Evolutionary conservation across 192 early-diverging fungal species (phyloP).

Genomic region (Coemansia sp.): DNA sequence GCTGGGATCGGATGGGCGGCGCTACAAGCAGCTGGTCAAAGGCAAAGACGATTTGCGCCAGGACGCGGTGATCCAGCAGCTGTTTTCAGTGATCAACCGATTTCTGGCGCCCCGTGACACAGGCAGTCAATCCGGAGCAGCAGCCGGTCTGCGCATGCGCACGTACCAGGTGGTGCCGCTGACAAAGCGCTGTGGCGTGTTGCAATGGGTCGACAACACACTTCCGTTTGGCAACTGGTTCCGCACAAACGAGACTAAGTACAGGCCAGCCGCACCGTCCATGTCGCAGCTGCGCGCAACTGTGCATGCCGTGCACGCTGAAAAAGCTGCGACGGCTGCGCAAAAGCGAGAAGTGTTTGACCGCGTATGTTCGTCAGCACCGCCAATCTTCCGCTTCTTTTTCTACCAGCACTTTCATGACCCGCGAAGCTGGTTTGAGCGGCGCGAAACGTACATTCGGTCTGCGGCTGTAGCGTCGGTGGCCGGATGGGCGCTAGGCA

Average conservation of each 20-base stretch:
- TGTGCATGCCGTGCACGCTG: constrained; percentile 31
- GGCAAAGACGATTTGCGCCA: constrained; percentile 74
- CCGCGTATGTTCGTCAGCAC: constrained; percentile 51
- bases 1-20: constrained; percentile 42
- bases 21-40: constrained; percentile 58
- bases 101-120: constrained; percentile 42
- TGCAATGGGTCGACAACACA: constrained; percentile 91
- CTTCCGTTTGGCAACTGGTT: constrained; percentile 67
- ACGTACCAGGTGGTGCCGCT: constrained; percentile 84
- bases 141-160: constrained; percentile 45
- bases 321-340: constrained; percentile 53
- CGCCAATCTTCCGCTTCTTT: constrained; percentile 67
- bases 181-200: constrained; percentile 85
- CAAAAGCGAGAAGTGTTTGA: constrained; percentile 59
- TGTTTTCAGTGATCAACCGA: constrained; percentile 66
- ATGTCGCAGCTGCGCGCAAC: constrained; percentile 44
- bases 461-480: constrained; percentile 86
- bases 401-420: constrained; percentile 78
- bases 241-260: constrained; percentile 61
- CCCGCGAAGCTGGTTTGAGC: constrained; percentile 75
- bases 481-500: constrained; percentile 83
- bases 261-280: constrained; percentile 38
- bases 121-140: constrained; percentile 4
- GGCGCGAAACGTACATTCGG: constrained; percentile 67
- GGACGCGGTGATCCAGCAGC: constrained; percentile 68